Evolutionary conservation across 257 asterid genomes (phyloP).

Genomic region (Thymus quinquecostatus): DNA sequence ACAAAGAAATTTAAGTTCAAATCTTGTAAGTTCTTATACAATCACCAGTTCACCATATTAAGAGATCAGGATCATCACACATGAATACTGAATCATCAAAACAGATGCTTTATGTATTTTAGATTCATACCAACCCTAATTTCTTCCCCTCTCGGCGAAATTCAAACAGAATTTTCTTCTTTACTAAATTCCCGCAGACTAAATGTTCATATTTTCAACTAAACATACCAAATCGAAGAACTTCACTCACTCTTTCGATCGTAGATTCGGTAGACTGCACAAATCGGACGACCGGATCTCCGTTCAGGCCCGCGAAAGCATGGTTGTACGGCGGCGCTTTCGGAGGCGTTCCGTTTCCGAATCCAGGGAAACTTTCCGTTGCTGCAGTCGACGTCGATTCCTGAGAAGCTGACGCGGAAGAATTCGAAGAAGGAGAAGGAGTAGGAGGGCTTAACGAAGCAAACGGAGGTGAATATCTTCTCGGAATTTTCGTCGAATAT

Average conservation of each 20-base stretch:
- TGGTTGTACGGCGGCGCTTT: constrained; percentile 38
- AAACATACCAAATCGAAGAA: background rate
- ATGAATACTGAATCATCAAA: background rate
- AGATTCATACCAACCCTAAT: background rate
- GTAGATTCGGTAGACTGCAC: constrained; percentile 61
- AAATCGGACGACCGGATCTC: constrained; percentile 51
- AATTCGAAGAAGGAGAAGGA: constrained; percentile 36
- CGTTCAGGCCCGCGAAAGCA: constrained; percentile 46
- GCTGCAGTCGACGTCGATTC: constrained; percentile 49
- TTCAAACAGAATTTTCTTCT: background rate
- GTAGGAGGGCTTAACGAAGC: constrained; percentile 44
- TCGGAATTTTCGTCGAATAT: constrained; percentile 19
- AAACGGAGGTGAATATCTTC: constrained; percentile 29
- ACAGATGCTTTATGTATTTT: too few species aligned
- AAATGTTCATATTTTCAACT: background rate
- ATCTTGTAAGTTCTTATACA: background rate
- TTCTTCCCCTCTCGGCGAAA: background rate
- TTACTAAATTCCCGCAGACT: background rate
- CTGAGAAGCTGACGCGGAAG: constrained; percentile 42
- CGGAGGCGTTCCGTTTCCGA: constrained; percentile 38
- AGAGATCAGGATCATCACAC: too few species aligned
- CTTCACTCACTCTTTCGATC: constrained; percentile 57
- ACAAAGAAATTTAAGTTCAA: background rate
- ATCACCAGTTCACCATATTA: background rate
- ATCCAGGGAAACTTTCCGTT: constrained; percentile 30